A percentile compares a stretch with the other conserved stretches of the same genome.
phyloP scores from a whole-genome alignment of 2,329 filamentous ascomycete species.

The Xylaria sp. region DNA sequence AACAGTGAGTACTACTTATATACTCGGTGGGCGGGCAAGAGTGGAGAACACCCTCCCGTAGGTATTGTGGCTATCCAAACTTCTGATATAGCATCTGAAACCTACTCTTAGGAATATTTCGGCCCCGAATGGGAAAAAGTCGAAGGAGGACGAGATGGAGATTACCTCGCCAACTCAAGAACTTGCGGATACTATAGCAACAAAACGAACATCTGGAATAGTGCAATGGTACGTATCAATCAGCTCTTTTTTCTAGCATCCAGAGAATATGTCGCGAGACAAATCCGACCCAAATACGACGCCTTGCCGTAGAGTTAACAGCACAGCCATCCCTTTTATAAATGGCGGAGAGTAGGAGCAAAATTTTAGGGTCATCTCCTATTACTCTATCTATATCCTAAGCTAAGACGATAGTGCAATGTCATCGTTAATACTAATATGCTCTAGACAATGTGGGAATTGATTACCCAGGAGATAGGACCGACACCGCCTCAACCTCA shows the following conservation, averaged over 20 bases:
- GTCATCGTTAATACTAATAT: constrained; percentile 5
- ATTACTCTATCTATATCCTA: background rate
- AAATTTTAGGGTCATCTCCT: background rate
- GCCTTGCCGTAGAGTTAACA: background rate
- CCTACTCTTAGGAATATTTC: constrained; percentile 32
- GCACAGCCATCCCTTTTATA: too few species aligned
- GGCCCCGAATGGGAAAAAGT: constrained; percentile 40
- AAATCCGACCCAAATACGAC: background rate
- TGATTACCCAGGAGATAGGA: constrained; percentile 40
- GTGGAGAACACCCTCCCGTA: constrained; percentile 37
- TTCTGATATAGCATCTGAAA: background rate
- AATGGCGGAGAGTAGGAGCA: background rate
- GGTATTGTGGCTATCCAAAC: constrained; percentile 6
- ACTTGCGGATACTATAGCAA: constrained; percentile 39
- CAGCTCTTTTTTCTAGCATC: background rate
- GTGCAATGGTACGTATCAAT: constrained; percentile 38
- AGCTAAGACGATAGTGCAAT: too few species aligned
- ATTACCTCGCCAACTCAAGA: constrained; percentile 29
- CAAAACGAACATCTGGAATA: constrained; percentile 43
- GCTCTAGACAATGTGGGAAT: constrained; percentile 43
- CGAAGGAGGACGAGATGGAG: constrained; percentile 6
- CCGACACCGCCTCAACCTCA: constrained; percentile 42
- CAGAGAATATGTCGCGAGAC: background rate
- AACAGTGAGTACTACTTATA: constrained; percentile 38
- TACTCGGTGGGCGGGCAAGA: constrained; percentile 27